Conservation (phyloP, 257 asterid genomes). For the Salvia miltiorrhiza region DNA sequence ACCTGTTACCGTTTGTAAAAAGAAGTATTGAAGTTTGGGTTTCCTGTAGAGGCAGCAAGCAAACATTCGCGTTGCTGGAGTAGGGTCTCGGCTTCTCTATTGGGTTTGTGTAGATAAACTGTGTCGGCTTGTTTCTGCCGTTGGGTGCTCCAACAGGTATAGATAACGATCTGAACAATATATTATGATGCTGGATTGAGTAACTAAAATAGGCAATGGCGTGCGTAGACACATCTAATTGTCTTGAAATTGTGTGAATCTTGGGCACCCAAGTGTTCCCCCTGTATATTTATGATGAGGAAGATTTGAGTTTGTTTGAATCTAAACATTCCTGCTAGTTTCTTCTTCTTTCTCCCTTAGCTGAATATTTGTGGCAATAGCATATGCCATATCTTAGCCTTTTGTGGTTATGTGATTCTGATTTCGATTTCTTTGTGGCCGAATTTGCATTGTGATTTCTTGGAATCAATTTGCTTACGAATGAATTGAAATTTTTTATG, state of each 20-base stretch:
- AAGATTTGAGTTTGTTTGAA: slow-evolving; percentile 17
- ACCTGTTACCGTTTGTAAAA: slow-evolving; percentile 22
- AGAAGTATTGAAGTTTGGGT: slow-evolving; percentile 17
- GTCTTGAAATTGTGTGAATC: slow-evolving; percentile 32
- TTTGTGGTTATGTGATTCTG: not conserved
- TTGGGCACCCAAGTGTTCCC: slow-evolving; percentile 10
- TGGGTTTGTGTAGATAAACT: slow-evolving; percentile 39
- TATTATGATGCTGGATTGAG: slow-evolving; percentile 22
- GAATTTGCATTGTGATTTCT: not conserved
- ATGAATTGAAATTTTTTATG: too few relatives aligned
- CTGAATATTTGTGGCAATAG: not conserved
- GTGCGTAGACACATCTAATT: slow-evolving; percentile 26
- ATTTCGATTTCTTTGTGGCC: not conserved
- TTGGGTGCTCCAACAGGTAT: slow-evolving; percentile 19
- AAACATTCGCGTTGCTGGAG: slow-evolving; percentile 11
- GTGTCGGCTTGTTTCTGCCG: slow-evolving; percentile 20
- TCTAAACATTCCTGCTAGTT: not conserved
- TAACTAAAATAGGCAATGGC: slow-evolving; percentile 18
- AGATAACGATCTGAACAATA: slow-evolving; percentile 25
- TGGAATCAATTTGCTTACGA: not conserved
- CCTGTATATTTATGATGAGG: slow-evolving; percentile 25
- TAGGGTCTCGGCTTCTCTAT: slow-evolving; percentile 27
- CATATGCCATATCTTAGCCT: not conserved
- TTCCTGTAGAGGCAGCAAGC: slow-evolving; percentile 12
- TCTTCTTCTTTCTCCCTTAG: not conserved